These are phyloP conservation scores for Lactarius trivialis DNA, from an alignment of 768 basidiomycete species.

Conservation along the genomic window DNA sequence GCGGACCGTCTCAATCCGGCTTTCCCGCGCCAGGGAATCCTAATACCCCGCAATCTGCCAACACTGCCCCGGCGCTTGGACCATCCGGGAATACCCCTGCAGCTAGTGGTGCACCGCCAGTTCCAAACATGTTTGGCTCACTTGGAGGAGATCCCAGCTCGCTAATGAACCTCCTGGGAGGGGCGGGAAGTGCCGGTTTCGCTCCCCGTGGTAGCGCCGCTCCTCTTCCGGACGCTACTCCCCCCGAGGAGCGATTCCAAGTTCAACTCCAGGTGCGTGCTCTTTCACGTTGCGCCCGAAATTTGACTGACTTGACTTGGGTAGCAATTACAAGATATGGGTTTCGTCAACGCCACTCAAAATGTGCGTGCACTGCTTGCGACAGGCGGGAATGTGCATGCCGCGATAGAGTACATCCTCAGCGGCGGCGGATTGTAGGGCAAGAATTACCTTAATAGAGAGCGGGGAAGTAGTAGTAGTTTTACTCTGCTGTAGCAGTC, in stretches of 20 bases:
- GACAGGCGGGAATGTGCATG: slow-evolving; percentile 88
- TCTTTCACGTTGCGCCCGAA: background rate
- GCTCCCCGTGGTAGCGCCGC: slow-evolving; percentile 25
- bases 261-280: slow-evolving; percentile 66
- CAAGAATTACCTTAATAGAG: background rate
- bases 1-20: slow-evolving; percentile 27
- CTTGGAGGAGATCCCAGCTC: slow-evolving; percentile 37
- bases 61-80: slow-evolving; percentile 20
- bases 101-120: slow-evolving; percentile 22
- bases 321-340: slow-evolving; percentile 93
- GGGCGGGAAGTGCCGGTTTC: slow-evolving; percentile 15
- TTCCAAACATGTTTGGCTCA: slow-evolving; percentile 19
- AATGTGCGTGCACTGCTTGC: slow-evolving; percentile 87
- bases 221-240: slow-evolving; percentile 49
- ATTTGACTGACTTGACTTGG: background rate
- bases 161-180: slow-evolving; percentile 36
- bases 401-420: slow-evolving; percentile 90
- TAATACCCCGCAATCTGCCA: slow-evolving; percentile 28
- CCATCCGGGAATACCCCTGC: slow-evolving; percentile 23
- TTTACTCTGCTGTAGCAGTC: background rate
- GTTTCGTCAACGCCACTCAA: slow-evolving; percentile 81
- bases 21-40: slow-evolving; percentile 64
- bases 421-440: slow-evolving; percentile 61
- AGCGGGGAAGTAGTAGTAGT: background rate
- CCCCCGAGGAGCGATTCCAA: slow-evolving; percentile 91